Evolutionary conservation across 352 stramenopile species (phyloP), one percentile per base, ranked within the genome.

Genomic region (Phytophthora boehmeriae): DNA sequence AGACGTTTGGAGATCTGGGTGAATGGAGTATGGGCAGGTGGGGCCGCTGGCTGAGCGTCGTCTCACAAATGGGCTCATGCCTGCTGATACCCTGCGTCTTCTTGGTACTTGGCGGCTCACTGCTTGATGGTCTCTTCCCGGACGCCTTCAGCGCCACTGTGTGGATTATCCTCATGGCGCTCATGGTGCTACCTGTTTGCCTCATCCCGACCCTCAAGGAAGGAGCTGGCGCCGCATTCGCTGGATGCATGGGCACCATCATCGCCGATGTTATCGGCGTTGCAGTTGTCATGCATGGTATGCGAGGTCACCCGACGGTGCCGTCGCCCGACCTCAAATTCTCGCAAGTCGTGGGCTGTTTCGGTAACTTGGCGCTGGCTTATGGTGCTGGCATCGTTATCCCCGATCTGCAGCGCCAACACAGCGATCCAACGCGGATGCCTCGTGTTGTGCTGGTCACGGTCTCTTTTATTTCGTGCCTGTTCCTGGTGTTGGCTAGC

Each of bases 401-500:
- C 44, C 68, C 68, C 17, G 46, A 51, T 0, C 54, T 76, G 5
- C 69, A 79, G 39, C 71, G 73, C 27, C 68, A 85, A 41, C 75
- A 85, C 60, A 70, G 48, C n/a, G 57, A 80, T 27, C 76, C 76
- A 11, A 57, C 63, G 23, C 63, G 73, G 16, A 83, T 86, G 76
- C 76, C 76, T 11, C 68, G 70, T 25, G 63, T 86, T 20, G 69
- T 83, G 25, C 46, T 52, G 27, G 64, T 76, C 1, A 83, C 76
- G 27, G 39, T 86, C 30, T 61, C 48, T 14, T 66, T 83, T 35
- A 61, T 77, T 39, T 81, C 76, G 32, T 32, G 53, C 5, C 56
- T 84, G 32, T 84, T 84, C 58, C 25, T 80, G 14, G 49, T 61
- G 23, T 44, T 85, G 13, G 76, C 62, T 0, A 45, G 51, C 30